Evolutionary conservation across 768 basidiomycete species (phyloP).

Genomic region (Trametes coccinea): DNA sequence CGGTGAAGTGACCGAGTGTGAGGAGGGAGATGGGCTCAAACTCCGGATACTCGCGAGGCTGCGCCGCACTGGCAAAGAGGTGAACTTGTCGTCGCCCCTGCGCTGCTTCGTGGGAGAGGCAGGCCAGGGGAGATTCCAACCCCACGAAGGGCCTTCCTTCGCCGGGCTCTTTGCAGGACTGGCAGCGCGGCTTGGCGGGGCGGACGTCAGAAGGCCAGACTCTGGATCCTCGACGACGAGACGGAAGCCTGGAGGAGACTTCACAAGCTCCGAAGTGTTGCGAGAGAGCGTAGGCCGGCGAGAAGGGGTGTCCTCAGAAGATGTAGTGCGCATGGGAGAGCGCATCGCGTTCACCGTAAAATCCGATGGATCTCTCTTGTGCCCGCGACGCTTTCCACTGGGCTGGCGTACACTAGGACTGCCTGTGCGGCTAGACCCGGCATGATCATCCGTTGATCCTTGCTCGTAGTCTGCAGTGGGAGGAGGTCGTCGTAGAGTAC

Average conservation of each 20-base stretch:
- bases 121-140: conserved; percentile 26
- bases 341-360: conserved; percentile 2
- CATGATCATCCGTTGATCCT: neutral
- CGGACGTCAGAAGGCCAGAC: conserved; percentile 22
- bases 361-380: conserved; percentile 15
- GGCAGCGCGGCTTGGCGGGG: neutral
- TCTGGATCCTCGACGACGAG: conserved; percentile 42
- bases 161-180: conserved; percentile 7
- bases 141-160: conserved; percentile 19
- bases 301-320: conserved; percentile 22
- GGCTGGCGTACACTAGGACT: neutral
- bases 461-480: neutral
- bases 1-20: conserved; percentile 16
- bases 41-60: conserved; percentile 33
- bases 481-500: conserved; percentile 35
- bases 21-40: conserved; percentile 18
- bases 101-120: conserved; percentile 16
- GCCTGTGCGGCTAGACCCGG: neutral
- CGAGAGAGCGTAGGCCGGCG: conserved; percentile 12
- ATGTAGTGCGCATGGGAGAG: conserved; percentile 10
- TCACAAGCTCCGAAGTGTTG: neutral
- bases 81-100: conserved; percentile 40
- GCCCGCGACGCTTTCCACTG: conserved; percentile 3
- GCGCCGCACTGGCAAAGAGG: conserved; percentile 40
- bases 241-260: conserved; percentile 43